Evolutionary conservation across 2,329 filamentous ascomycete genomes (phyloP), one percentile per base, ranked within the genome.

Genomic region (Arthrobotrys musiformis): DNA sequence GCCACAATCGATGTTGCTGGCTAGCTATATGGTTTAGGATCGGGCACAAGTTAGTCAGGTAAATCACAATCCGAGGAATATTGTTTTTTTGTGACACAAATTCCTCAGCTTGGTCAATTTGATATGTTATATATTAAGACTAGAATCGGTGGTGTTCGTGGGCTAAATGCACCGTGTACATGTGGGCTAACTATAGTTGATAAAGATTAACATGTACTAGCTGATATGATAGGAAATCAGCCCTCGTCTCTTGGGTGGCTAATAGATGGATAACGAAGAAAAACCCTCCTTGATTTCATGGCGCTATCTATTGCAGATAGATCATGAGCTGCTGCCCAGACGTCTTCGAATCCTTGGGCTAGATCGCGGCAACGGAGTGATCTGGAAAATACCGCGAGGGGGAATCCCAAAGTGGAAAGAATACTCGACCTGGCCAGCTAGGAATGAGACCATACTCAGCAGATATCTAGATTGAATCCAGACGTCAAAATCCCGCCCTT

Each of bases 1-100:
- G 9, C 6, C 11, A 30, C 26, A 30, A 17, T 52, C 24, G 48
- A 52, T n/a, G n/a, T n/a, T n/a, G n/a, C n/a, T n/a, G n/a, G n/a
- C n/a, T n/a, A n/a, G n/a, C n/a, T n/a, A n/a, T 52, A 17, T 15
- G 48, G 22, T 52, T 30, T 52, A 52, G 48, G 48, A 52, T 52
- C 48, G 17, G 17, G 48, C 24, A 15, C 11, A 15, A 52, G 48
- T 15, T 28, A 8, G 24, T 30, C 19, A 33, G 30, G 30, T 5
- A 33, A 33, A 5, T 17, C 42, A 46, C 42, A 46, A n/a, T n/a
- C n/a, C n/a, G 37, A 42, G 15, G 4, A 46, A 46, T 46, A 44
- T 6, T 19, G 4, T 26, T 48, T 48, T 26, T 28, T 1, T 50
- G 46, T 17, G 37, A n/a, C n/a, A n/a, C 30, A 33, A 4, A 33